A percentile compares a stretch with the other conserved stretches of the same genome.
Evolutionary conservation across 1,284 basidiomycete species (phyloP).

Genomic region (Sanghuangporus sanghuang): DNA sequence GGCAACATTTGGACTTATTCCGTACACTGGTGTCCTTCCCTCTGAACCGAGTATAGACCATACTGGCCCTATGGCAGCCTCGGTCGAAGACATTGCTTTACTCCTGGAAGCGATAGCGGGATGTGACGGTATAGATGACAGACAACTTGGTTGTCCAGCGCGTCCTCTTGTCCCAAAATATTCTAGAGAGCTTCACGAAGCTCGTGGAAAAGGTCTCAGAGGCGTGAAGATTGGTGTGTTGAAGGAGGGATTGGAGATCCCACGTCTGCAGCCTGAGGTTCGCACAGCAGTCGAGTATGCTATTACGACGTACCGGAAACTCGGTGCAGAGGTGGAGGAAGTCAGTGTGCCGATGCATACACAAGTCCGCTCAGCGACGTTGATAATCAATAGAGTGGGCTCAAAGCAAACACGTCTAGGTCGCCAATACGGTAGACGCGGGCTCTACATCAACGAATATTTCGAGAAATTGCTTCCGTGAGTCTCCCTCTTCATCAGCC

Average conservation of each 20-base stretch:
- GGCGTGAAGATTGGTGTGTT: slow-evolving; percentile 38
- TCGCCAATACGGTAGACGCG: slow-evolving; percentile 27
- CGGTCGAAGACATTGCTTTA: slow-evolving; percentile 38
- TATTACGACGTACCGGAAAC: slow-evolving; percentile 28
- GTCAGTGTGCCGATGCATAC: slow-evolving; percentile 33
- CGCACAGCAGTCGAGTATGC: slow-evolving; percentile 30
- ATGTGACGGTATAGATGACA: slow-evolving; percentile 42
- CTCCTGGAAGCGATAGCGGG: slow-evolving; percentile 43
- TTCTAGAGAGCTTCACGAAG: slow-evolving; percentile 23
- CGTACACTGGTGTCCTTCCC: slow-evolving; percentile 42
- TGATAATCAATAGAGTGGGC: slow-evolving; percentile 23
- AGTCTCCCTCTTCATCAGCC: background rate
- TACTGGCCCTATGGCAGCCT: slow-evolving; percentile 34
- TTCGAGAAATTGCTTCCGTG: slow-evolving; percentile 31
- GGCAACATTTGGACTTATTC: slow-evolving; percentile 44
- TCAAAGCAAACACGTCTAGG: slow-evolving; percentile 23
- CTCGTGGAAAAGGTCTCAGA: slow-evolving; percentile 25
- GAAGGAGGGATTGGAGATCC: slow-evolving; percentile 34
- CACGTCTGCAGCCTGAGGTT: slow-evolving; percentile 31
- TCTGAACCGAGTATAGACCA: slow-evolving; percentile 38
- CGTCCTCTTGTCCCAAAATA: slow-evolving; percentile 36
- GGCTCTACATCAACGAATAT: slow-evolving; percentile 35
- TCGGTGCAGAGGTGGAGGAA: slow-evolving; percentile 37
- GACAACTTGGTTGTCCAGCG: slow-evolving; percentile 39
- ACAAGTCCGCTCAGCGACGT: slow-evolving; percentile 23